A percentile compares a stretch with the other conserved stretches of the same genome.
phyloP scores from a whole-genome alignment of 2,329 filamentous ascomycete species.

The Penicillium sp. region DNA sequence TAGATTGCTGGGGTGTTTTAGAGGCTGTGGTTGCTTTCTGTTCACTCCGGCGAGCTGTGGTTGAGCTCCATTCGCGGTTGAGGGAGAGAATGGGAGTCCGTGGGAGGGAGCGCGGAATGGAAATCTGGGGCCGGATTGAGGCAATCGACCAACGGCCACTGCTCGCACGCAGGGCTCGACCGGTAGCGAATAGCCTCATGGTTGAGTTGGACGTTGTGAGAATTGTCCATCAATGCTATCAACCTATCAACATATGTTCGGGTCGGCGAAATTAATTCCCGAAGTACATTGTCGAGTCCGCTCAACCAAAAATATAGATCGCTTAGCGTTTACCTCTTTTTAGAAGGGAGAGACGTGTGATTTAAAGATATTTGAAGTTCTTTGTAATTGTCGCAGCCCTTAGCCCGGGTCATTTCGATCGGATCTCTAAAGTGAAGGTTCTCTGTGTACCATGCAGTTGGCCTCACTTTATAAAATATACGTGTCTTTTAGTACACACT shows the following conservation, averaged over 20 bases:
- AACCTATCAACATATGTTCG: slow-evolving; percentile 20
- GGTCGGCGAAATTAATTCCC: slow-evolving; percentile 26
- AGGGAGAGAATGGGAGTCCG: slow-evolving; percentile 14
- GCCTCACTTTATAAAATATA: background rate
- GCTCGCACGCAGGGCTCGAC: slow-evolving; percentile 38
- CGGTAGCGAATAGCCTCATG: slow-evolving; percentile 42
- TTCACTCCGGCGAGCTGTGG: slow-evolving; percentile 24
- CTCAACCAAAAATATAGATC: background rate
- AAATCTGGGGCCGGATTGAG: slow-evolving; percentile 20
- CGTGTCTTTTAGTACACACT: no score
- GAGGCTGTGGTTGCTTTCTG: slow-evolving; percentile 10
- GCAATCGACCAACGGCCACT: slow-evolving; percentile 35
- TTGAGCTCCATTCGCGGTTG: slow-evolving; percentile 33
- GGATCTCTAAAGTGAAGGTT: background rate
- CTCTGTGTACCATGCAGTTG: background rate
- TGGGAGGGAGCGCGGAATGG: slow-evolving; percentile 21
- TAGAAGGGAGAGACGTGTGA: background rate
- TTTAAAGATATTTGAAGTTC: no score
- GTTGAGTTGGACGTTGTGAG: slow-evolving; percentile 1
- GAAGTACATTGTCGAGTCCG: slow-evolving; percentile 14
- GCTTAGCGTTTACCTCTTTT: background rate
- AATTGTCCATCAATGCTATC: slow-evolving; percentile 8
- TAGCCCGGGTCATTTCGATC: background rate
- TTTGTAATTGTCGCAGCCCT: background rate
- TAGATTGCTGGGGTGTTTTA: slow-evolving; percentile 4